A percentile compares a stretch with the other conserved stretches of the same genome.
phyloP scores from a whole-genome alignment of 176 grass and related monocot species.

The Oryza glaberrima region DNA sequence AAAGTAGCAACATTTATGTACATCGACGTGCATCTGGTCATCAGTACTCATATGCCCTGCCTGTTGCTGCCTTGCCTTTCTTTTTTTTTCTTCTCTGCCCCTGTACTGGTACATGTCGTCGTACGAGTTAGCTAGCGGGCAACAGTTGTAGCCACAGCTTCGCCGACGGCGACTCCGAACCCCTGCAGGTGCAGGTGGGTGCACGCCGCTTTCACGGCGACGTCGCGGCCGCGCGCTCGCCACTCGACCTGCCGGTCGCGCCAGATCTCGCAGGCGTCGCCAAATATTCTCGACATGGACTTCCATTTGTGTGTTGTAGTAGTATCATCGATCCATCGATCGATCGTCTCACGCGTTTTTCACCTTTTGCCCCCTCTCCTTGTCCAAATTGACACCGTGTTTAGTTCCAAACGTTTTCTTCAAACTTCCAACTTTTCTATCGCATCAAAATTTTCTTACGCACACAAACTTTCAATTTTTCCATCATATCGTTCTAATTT shows the following conservation, averaged over 20 bases:
- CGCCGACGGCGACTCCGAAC: constrained; percentile 15
- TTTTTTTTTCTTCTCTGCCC: neutral
- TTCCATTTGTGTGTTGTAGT: neutral
- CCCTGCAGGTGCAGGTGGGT: constrained; percentile 20
- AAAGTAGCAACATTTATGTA: constrained; percentile 18
- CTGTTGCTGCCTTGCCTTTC: no score
- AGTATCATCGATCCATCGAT: neutral
- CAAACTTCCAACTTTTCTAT: no score
- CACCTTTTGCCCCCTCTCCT: neutral
- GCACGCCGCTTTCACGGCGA: constrained; percentile 41
- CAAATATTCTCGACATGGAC: constrained; percentile 57
- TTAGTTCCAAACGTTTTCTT: no score
- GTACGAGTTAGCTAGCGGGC: neutral
- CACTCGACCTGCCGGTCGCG: constrained; percentile 5
- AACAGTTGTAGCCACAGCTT: constrained; percentile 6
- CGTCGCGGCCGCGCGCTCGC: constrained; percentile 19
- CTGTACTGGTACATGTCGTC: neutral
- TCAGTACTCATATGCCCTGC: neutral
- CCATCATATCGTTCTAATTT: no score
- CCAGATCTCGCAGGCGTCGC: constrained; percentile 42
- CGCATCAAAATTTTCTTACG: no score
- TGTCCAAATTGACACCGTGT: neutral
- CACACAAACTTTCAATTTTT: no score
- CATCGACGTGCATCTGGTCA: constrained; percentile 1
- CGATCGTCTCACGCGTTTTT: constrained; percentile 14